These are phyloP conservation scores for Periconia sp. DNA, from an alignment of 2,329 filamentous ascomycete genomes.

Conservation along the genomic window DNA sequence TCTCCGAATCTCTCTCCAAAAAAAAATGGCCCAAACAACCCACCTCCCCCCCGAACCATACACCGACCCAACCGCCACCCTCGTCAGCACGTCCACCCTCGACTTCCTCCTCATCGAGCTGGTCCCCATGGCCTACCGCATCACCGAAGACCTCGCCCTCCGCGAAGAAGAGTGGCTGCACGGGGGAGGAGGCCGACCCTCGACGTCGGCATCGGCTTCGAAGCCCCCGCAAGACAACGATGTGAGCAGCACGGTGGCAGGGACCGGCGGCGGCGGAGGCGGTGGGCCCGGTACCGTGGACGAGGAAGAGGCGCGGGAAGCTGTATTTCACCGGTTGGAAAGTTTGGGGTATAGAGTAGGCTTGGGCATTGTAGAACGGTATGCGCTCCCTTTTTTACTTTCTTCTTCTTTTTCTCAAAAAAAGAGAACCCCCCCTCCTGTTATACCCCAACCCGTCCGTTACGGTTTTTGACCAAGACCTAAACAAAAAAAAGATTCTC, in stretches of 20 bases:
- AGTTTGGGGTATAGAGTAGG: slow-evolving; percentile 88
- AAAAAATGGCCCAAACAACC: too few relatives aligned
- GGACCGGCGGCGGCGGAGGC: slow-evolving; percentile 19
- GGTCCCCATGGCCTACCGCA: slow-evolving; percentile 88
- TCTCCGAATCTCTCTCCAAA: too few relatives aligned
- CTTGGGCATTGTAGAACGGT: slow-evolving; percentile 90
- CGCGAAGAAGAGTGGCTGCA: slow-evolving; percentile 51
- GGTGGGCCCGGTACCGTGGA: slow-evolving; percentile 55
- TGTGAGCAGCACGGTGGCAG: slow-evolving; percentile 29
- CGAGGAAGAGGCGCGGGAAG: slow-evolving; percentile 83
- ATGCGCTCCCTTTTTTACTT: slow-evolving; percentile 44
- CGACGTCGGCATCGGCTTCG: slow-evolving; percentile 12
- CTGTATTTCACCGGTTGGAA: slow-evolving; percentile 84
- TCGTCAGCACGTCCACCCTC: slow-evolving; percentile 83
- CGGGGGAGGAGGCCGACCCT: too few relatives aligned
- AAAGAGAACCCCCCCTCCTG: too few relatives aligned
- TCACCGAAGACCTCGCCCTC: slow-evolving; percentile 74
- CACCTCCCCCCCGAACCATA: too few relatives aligned
- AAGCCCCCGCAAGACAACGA: slow-evolving; percentile 29
- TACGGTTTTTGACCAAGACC: slow-evolving; percentile 3
- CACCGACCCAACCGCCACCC: slow-evolving; percentile 75
- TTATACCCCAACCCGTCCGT: background rate
- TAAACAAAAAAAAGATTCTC: slow-evolving; percentile 66
- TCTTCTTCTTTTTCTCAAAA: too few relatives aligned
- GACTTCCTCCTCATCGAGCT: slow-evolving; percentile 97